These are phyloP conservation scores for Suhomyces taliae DNA, from an alignment of 1,139 yeast species.

Conservation along the genomic window DNA sequence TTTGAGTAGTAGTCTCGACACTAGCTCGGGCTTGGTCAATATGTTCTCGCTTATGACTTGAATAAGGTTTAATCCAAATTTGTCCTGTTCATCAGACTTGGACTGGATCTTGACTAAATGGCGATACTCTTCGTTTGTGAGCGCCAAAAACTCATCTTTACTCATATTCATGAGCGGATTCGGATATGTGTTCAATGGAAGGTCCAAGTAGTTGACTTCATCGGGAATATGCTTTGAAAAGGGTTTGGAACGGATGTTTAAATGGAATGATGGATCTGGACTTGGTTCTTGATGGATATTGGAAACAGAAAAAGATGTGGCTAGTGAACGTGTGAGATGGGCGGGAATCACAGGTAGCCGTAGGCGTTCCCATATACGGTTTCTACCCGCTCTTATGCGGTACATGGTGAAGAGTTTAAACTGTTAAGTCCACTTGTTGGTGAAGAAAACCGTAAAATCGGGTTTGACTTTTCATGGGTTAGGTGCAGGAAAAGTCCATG, in stretches of 20 bases:
- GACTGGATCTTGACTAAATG: conserved; percentile 31
- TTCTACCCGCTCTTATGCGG: neutral
- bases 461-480: neutral
- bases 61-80: conserved; percentile 30
- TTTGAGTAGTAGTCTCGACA: conserved; percentile 21
- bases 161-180: conserved; percentile 37
- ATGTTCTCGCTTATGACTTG: conserved; percentile 32
- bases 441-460: neutral
- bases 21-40: conserved; percentile 25
- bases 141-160: conserved; percentile 24
- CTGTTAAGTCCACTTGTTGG: neutral
- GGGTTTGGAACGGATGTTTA: conserved; percentile 9
- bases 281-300: neutral
- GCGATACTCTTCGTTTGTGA: conserved; percentile 23
- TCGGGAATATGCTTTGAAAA: conserved; percentile 3
- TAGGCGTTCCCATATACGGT: neutral
- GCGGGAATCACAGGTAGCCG: neutral
- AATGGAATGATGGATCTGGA: conserved; percentile 7
- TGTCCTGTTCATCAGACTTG: conserved; percentile 28
- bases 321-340: neutral
- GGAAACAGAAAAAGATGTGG: neutral
- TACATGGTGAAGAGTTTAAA: neutral
- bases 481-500: neutral
- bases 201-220: conserved; percentile 6
- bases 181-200: conserved; percentile 26